Evolutionary conservation across 257 asterid species (phyloP).

Genomic region (Hygrophila difformis): DNA sequence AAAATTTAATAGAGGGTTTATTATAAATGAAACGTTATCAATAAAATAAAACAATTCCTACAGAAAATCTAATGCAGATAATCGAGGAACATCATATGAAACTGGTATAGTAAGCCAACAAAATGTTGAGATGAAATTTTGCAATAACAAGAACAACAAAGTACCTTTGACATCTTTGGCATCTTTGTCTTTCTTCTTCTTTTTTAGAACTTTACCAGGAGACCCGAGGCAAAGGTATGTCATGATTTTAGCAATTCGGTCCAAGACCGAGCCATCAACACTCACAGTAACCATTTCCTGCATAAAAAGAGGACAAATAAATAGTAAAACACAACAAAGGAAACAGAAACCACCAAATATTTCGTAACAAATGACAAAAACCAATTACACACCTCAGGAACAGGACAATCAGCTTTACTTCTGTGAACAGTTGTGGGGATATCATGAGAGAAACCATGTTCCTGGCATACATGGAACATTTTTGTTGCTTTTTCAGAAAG

Average conservation of each 20-base stretch:
- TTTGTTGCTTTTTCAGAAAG: constrained; percentile 11
- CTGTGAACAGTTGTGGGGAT: constrained; percentile 96
- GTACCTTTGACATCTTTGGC: constrained; percentile 76
- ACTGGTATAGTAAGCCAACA: too few species aligned
- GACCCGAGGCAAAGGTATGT: constrained; percentile 98
- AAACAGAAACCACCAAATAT: constrained; percentile 6
- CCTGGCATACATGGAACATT: constrained; percentile 42
- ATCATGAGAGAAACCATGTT: constrained; percentile 74
- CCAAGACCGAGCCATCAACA: constrained; percentile 94
- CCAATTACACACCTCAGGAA: constrained; percentile 63
- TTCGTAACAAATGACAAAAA: constrained; percentile 2
- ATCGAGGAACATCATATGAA: too few species aligned
- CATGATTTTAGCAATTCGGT: constrained; percentile 94
- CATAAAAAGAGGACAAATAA: constrained; percentile 7
- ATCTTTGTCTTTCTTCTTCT: constrained; percentile 93
- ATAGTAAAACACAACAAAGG: constrained; percentile 8
- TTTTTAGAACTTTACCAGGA: constrained; percentile 94
- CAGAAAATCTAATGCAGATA: too few species aligned
- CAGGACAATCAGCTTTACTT: constrained; percentile 98
- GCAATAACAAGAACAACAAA: too few species aligned
- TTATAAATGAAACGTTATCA: too few species aligned
- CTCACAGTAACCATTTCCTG: constrained; percentile 98
- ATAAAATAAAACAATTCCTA: too few species aligned
- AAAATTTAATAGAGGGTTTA: too few species aligned
- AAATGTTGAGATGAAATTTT: too few species aligned